Evolutionary conservation across 208 protist species (phyloP), one percentile per base, ranked within the genome.

Genomic region (Vickermania ingenoplastis): DNA sequence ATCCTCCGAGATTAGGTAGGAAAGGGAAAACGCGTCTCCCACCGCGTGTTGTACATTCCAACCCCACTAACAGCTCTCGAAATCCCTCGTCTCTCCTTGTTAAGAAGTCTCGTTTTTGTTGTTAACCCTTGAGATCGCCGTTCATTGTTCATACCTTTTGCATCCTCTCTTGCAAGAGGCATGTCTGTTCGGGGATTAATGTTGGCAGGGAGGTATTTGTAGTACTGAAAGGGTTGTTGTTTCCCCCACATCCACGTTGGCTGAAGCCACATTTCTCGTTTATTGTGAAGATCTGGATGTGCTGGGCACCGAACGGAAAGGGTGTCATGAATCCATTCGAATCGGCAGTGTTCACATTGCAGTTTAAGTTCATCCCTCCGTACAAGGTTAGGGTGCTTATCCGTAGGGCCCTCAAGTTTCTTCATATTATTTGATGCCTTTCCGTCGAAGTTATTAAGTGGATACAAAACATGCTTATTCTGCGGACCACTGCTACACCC

Each of bases 121-220:
- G 86, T 69, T 49, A 93, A 62, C 2, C 86, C 86, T 53, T 90
- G 82, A 27, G 61, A 68, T 25, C 86, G 74, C 2, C 82, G 69
- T 67, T 93, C 86, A 59, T 89, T 93, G 67, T 93, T 93, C 86
- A 93, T 93, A 11, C 78, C 68, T 28, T 79, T 83, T 2, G 86
- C 82, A 55, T 86, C 82, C 69, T 93, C 86, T 21, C 86, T 71
- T 0, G 86, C 82, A 21, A 93, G 36, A 0, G 53, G 73, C 81
- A 87, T 87, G 5, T 65, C 59, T 14, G 86, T 93, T 24, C 86
- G 75, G 22, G 86, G 86, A 55, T 90, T 89, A 36, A 77, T 79
- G 29, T 79, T 83, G 27, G 70, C 63, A 0, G 82, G 79, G 73
- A 93, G 70, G 68, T 93, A 90, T 59, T 86, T 88, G 67, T 88